Conservation (phyloP, 768 basidiomycete genomes). For the Guyanaporus albipodus region DNA sequence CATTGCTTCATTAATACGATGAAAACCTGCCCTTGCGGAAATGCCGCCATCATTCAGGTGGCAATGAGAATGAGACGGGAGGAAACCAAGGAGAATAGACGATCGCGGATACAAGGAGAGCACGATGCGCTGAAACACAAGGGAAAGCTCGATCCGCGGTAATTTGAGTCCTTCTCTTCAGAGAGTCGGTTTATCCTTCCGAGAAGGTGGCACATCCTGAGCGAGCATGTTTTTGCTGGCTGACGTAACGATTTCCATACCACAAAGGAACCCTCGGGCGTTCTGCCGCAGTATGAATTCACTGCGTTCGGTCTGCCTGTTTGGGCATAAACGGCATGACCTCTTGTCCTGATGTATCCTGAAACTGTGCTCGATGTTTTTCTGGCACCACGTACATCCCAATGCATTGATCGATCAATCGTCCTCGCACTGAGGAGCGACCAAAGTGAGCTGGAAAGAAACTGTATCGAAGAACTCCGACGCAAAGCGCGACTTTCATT, state of each 20-base stretch:
- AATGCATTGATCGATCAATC: conserved; percentile 3
- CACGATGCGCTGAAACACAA: not conserved
- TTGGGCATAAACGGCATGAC: not conserved
- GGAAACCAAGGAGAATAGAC: conserved; percentile 10
- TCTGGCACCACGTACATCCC: not conserved
- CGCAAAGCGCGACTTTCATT: not conserved
- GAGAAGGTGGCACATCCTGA: conserved; percentile 12
- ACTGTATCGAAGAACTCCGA: conserved; percentile 2
- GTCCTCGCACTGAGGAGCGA: not conserved
- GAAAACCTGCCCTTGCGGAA: conserved; percentile 24
- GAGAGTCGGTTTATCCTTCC: conserved; percentile 9
- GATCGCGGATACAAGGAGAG: conserved; percentile 12
- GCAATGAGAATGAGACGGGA: conserved; percentile 6
- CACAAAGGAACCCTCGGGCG: not conserved
- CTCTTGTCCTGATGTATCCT: not conserved
- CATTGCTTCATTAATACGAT: conserved; percentile 24
- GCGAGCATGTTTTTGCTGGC: not conserved
- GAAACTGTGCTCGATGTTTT: not conserved
- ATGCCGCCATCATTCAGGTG: conserved; percentile 8
- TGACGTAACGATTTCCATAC: conserved; percentile 15
- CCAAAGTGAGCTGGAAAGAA: conserved; percentile 1
- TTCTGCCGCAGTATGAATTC: not conserved
- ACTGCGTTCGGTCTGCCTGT: too few species aligned
- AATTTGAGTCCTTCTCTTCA: conserved; percentile 10
- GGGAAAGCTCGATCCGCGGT: conserved; percentile 12